These are phyloP conservation scores for Xerocomellus amylosporus DNA, from an alignment of 768 basidiomycete species.

Conservation along the genomic window DNA sequence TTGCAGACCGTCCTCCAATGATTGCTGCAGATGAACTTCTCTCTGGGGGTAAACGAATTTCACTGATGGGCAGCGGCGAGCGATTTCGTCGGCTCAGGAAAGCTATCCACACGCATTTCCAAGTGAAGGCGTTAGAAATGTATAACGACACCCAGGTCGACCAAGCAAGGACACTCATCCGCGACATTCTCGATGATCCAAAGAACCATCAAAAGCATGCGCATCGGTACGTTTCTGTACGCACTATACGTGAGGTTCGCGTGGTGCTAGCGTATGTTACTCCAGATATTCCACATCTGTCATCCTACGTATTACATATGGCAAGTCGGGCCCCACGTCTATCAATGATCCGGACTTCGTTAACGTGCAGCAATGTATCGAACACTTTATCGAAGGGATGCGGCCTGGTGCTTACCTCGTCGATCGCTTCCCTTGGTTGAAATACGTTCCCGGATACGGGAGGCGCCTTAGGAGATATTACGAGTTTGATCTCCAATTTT, in stretches of 20 bases:
- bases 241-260: not conserved
- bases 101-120: constrained; percentile 52
- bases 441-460: constrained; percentile 58
- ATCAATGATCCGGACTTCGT: constrained; percentile 25
- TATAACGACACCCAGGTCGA: constrained; percentile 46
- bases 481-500: constrained; percentile 48
- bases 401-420: constrained; percentile 36
- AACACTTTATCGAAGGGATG: constrained; percentile 29
- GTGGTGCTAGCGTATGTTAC: not conserved
- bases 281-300: constrained; percentile 28
- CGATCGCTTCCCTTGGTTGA: constrained; percentile 35
- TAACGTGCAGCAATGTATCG: constrained; percentile 13
- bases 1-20: constrained; percentile 48
- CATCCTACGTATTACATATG: constrained; percentile 28
- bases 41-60: constrained; percentile 51
- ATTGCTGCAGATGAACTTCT: constrained; percentile 56
- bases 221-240: constrained; percentile 42
- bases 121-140: constrained; percentile 43
- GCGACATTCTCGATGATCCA: constrained; percentile 34
- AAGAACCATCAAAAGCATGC: constrained; percentile 40
- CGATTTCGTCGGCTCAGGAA: constrained; percentile 54
- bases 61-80: constrained; percentile 49
- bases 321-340: constrained; percentile 17
- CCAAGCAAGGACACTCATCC: constrained; percentile 22
- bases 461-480: constrained; percentile 51